phyloP scores from a whole-genome alignment of 169 alveolate genomes.

The Cryptosporidium ubiquitum region DNA sequence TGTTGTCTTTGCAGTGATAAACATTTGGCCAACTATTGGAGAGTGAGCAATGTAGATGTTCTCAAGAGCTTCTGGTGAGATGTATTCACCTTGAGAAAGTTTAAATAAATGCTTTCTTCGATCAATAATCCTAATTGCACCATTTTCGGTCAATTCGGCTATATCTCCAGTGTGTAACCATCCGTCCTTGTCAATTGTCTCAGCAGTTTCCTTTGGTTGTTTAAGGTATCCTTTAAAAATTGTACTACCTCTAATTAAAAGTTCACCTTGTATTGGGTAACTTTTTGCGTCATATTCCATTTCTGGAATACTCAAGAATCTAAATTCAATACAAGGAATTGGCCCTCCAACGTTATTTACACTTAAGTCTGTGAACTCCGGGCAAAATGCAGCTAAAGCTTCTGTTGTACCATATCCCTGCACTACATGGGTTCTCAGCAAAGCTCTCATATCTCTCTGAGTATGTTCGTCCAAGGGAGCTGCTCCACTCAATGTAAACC shows the following conservation, averaged over 20 bases:
- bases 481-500: slow-evolving; percentile 88
- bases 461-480: slow-evolving; percentile 89
- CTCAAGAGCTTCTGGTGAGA: slow-evolving; percentile 95
- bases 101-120: slow-evolving; percentile 94
- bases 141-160: slow-evolving; percentile 85
- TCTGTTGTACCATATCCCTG: slow-evolving; percentile 97
- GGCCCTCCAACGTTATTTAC: slow-evolving; percentile 91
- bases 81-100: slow-evolving; percentile 95
- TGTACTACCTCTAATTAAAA: slow-evolving; percentile 87
- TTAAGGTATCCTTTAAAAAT: slow-evolving; percentile 89
- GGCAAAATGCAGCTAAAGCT: slow-evolving; percentile 87
- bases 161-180: slow-evolving; percentile 94
- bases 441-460: slow-evolving; percentile 86
- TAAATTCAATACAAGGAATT: slow-evolving; percentile 82
- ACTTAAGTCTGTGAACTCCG: slow-evolving; percentile 83
- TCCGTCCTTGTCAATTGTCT: slow-evolving; percentile 90
- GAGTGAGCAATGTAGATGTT: slow-evolving; percentile 80
- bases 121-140: slow-evolving; percentile 92
- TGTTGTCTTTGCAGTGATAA: slow-evolving; percentile 80
- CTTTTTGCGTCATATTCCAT: slow-evolving; percentile 87
- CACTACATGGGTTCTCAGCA: slow-evolving; percentile 86
- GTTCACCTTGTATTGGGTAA: slow-evolving; percentile 92
- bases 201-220: slow-evolving; percentile 86
- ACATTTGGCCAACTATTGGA: slow-evolving; percentile 78
- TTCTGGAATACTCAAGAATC: slow-evolving; percentile 92